Percentiles rank a stretch among this genome's conserved stretches.
These are phyloP conservation scores for Nannochloropsis limnetica DNA, from an alignment of 352 stramenopile genomes.

Conservation along the genomic window DNA sequence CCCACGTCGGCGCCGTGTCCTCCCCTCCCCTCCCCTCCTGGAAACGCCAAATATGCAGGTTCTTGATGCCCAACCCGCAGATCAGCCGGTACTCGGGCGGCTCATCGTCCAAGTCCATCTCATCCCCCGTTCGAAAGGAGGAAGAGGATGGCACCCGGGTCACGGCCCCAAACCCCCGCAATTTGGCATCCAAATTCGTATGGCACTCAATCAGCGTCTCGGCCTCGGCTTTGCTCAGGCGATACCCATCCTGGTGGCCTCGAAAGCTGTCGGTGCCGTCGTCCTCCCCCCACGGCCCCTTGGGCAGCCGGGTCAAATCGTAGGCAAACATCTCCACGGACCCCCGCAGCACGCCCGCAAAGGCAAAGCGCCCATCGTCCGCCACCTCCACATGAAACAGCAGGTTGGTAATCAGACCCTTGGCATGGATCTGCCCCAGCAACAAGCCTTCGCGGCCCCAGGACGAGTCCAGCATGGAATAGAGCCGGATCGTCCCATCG, in stretches of 20 bases:
- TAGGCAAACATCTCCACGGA: conserved; percentile 49
- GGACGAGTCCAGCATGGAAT: conserved; percentile 39
- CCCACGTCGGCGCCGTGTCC: neutral
- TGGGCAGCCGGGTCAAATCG: conserved; percentile 45
- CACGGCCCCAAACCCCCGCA: conserved; percentile 50
- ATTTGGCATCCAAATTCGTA: conserved; percentile 48
- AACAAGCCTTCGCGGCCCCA: conserved; percentile 42
- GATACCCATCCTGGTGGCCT: neutral
- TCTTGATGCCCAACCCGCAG: conserved; percentile 54
- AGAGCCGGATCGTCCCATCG: conserved; percentile 44
- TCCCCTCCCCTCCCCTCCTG: neutral
- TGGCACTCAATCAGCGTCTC: conserved; percentile 42
- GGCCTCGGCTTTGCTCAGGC: conserved; percentile 36
- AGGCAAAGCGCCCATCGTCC: conserved; percentile 48
- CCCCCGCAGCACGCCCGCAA: conserved; percentile 50
- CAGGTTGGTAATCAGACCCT: conserved; percentile 47
- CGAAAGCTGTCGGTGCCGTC: neutral
- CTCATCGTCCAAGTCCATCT: conserved; percentile 35
- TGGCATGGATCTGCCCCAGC: conserved; percentile 46
- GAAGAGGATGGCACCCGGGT: conserved; percentile 16
- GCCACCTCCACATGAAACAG: conserved; percentile 46
- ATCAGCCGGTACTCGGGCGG: conserved; percentile 48
- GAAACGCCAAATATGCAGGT: conserved; percentile 52
- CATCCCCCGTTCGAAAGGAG: conserved; percentile 12
- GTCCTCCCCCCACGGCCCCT: conserved; percentile 41